Base-by-base conservation (phyloP, 2,329 filamentous ascomycete genomes). In the Arthrinium phaeospermum region DNA sequence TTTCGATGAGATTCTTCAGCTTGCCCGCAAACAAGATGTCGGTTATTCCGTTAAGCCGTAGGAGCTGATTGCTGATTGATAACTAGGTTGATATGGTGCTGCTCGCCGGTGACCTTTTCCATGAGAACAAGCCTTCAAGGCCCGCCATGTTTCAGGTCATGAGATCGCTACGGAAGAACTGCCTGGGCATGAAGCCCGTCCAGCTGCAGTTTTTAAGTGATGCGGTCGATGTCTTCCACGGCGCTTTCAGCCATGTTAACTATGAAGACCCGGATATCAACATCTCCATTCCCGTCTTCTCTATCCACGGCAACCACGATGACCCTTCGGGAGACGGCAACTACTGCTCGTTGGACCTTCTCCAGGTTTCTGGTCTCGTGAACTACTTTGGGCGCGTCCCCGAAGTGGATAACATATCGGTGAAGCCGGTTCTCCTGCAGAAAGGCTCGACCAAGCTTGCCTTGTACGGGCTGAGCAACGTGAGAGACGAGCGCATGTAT, bases 261-360 rank as follows among this genome's bases (percentile, higher is more conserved):
- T 99, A 99, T 83, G 95, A 98, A 82, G 96, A 99, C 78, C 91
- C 94, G 34, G 94, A 99, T 78, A 98, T 99, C 82, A 99, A 99
- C 78, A 91, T 99, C 73, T 94, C 95, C 0, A 98, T 98, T 71
- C 96, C 96, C 0, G 95, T 99, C 41, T 99, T 99, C 80, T 98
- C 96, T 0, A 99, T 99, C 53, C 97, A 99, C 78, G 96, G 96
- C 67, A 99, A 99, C 79, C 96, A 99, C 80, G 96, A 99, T 79
- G 96, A 99, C 80, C 96, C 96, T 0, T 97, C 95, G n/a, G 96
- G 96, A 13, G 95, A 98, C 78, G 96, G 95, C 14, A 94, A 97
- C 80, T 92, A 93, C 75, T 97, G 96, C 75, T 95, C 96, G 0
- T 87, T 99, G 14, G 96, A 99, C 81, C 84, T 99, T 22, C 87